A percentile compares a stretch with the other conserved stretches of the same genome.
Evolutionary conservation across 2,329 filamentous ascomycete genomes (phyloP).

Genomic region (Fusarium abutilonis): DNA sequence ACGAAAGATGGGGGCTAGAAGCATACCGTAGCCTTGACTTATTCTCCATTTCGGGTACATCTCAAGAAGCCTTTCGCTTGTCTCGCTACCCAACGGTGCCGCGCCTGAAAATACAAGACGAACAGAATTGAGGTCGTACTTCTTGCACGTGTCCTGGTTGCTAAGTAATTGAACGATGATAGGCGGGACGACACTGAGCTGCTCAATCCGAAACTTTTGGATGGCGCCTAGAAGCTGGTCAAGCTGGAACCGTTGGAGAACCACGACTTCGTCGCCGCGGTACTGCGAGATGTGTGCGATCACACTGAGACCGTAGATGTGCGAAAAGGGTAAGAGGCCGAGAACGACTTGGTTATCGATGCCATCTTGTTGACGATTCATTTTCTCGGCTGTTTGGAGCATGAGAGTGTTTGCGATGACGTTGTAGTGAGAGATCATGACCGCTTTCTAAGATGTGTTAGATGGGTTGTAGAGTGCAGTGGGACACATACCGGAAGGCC

Average conservation of each 20-base stretch:
- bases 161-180: constrained; percentile 28
- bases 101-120: constrained; percentile 53
- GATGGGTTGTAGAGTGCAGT: fast-evolving
- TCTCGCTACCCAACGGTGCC: constrained; percentile 77
- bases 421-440: constrained; percentile 83
- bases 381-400: constrained; percentile 56
- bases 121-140: constrained; percentile 31
- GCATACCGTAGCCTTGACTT: constrained; percentile 75
- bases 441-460: constrained; percentile 70
- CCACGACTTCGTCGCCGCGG: constrained; percentile 76
- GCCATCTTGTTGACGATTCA: constrained; percentile 49
- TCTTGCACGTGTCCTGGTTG: constrained; percentile 13
- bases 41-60: constrained; percentile 72
- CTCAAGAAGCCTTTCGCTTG: constrained; percentile 69
- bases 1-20: fast-evolving
- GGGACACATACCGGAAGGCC: constrained; percentile 69
- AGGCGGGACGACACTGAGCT: constrained; percentile 30
- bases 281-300: constrained; percentile 73
- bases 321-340: constrained; percentile 79
- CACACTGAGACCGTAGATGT: constrained; percentile 82
- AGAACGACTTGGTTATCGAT: constrained; percentile 60
- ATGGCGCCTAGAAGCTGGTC: constrained; percentile 60
- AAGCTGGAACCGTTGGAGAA: constrained; percentile 81
- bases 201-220: constrained; percentile 32
- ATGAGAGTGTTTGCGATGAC: constrained; percentile 81